A percentile compares a stretch with the other conserved stretches of the same genome.
Evolutionary conservation across 345 rosid species (phyloP).

Genomic region (Brassica rapa): DNA sequence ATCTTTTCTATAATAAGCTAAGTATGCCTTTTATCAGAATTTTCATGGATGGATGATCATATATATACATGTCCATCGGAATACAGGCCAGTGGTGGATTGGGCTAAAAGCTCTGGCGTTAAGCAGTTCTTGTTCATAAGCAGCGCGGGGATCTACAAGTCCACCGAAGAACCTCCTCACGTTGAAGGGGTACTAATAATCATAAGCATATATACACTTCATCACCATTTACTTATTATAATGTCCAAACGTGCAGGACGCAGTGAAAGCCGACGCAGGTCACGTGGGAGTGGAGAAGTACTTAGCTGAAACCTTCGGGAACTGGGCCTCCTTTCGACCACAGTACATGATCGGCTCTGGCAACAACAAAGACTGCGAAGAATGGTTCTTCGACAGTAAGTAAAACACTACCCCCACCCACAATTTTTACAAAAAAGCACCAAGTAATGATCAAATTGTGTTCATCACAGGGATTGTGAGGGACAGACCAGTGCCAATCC

Average conservation of each 20-base stretch:
- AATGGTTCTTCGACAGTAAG: slow-evolving; percentile 96
- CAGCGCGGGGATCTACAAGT: slow-evolving; percentile 92
- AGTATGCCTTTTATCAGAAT: not conserved
- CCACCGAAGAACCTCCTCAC: slow-evolving; percentile 90
- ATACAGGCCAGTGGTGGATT: slow-evolving; percentile 76
- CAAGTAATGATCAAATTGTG: not conserved
- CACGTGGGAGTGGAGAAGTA: slow-evolving; percentile 90
- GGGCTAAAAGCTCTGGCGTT: slow-evolving; percentile 82
- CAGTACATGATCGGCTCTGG: slow-evolving; percentile 98
- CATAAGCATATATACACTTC: not conserved
- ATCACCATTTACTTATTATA: not conserved
- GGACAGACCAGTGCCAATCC: slow-evolving; percentile 82
- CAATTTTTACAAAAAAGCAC: not conserved
- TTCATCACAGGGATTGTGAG: slow-evolving; percentile 72
- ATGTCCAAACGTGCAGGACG: slow-evolving; percentile 53
- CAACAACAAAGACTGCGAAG: slow-evolving; percentile 97
- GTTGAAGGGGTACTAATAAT: slow-evolving; percentile 69
- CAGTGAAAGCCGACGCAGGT: slow-evolving; percentile 78
- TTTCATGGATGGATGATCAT: not conserved
- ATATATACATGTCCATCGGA: not conserved
- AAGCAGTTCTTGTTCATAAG: slow-evolving; percentile 88
- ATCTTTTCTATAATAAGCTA: not conserved
- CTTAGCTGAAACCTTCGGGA: slow-evolving; percentile 58
- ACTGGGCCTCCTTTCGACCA: slow-evolving; percentile 82
- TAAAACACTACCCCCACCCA: not conserved